Evolutionary conservation across 2,329 filamentous ascomycete species (phyloP).

Genomic region (Fusarium dimerum): DNA sequence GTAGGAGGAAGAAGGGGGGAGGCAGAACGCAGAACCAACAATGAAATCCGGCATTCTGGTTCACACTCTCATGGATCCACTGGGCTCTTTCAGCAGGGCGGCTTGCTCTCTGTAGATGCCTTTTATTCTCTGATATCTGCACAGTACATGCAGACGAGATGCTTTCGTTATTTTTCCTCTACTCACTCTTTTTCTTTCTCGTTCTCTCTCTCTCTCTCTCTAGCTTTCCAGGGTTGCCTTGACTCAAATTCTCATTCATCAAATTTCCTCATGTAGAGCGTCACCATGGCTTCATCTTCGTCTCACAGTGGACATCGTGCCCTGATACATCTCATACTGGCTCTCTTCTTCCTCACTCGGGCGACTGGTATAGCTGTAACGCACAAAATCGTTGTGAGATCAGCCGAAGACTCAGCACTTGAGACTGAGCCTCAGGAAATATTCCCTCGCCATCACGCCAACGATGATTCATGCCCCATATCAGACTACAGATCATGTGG

Average conservation of each 20-base stretch:
- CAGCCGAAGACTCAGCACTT: conserved; percentile 12
- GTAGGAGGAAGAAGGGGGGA: neutral
- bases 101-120: neutral
- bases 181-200: neutral
- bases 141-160: conserved; percentile 15
- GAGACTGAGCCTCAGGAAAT: conserved; percentile 1
- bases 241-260: conserved; percentile 3
- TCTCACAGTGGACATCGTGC: conserved; percentile 20
- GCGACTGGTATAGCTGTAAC: conserved; percentile 18
- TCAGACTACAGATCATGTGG: conserved; percentile 22
- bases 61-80: conserved; percentile 9
- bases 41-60: conserved; percentile 7
- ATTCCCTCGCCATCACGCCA: conserved; percentile 11
- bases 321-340: conserved; percentile 21
- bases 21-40: conserved; percentile 13
- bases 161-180: neutral
- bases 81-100: neutral
- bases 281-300: conserved; percentile 22
- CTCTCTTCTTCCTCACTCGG: conserved; percentile 20
- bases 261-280: conserved; percentile 19
- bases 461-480: conserved; percentile 21
- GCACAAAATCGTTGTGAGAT: conserved; percentile 13
- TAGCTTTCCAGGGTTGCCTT: conserved; percentile 6
- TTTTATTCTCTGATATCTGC: conserved; percentile 26
- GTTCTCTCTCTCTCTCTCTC: conserved; percentile 9